A percentile compares a stretch with the other conserved stretches of the same genome.
Conservation (phyloP, 2,329 filamentous ascomycete genomes). For the Microcyclosporella mali region DNA sequence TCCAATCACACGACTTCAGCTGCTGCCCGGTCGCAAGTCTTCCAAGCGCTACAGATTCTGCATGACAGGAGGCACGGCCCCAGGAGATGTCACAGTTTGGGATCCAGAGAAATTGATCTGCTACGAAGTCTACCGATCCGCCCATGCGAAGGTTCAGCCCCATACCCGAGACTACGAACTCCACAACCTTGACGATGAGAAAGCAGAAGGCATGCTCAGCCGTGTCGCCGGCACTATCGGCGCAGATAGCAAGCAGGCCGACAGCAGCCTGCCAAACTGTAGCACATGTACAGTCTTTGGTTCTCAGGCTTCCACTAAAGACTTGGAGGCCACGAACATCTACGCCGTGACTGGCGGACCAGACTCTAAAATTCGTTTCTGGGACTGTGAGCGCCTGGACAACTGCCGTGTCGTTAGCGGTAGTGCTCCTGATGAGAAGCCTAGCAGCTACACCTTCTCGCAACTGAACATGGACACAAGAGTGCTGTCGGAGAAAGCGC, state of each 20-base stretch:
- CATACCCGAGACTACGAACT: slow-evolving; percentile 64
- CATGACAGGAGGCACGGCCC: slow-evolving; percentile 77
- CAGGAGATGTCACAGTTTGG: slow-evolving; percentile 90
- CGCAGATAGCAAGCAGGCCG: slow-evolving; percentile 27
- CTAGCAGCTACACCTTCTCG: slow-evolving; percentile 55
- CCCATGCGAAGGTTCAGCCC: slow-evolving; percentile 50
- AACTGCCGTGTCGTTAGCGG: slow-evolving; percentile 77
- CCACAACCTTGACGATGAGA: slow-evolving; percentile 86
- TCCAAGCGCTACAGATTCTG: slow-evolving; percentile 76
- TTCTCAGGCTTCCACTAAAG: slow-evolving; percentile 62
- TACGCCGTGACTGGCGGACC: slow-evolving; percentile 84
- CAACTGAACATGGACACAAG: slow-evolving; percentile 37
- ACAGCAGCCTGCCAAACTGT: slow-evolving; percentile 31
- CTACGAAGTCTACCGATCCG: slow-evolving; percentile 74
- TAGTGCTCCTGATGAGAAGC: slow-evolving; percentile 55
- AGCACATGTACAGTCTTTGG: slow-evolving; percentile 52
- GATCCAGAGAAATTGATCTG: slow-evolving; percentile 87
- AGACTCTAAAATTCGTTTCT: slow-evolving; percentile 87
- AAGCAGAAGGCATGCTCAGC: slow-evolving; percentile 75
- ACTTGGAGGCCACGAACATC: slow-evolving; percentile 65
- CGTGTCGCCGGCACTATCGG: slow-evolving; percentile 69
- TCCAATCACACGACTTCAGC: slow-evolving; percentile 68
- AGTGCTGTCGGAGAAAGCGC: slow-evolving; percentile 33
- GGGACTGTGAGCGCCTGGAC: slow-evolving; percentile 77
- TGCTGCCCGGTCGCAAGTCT: slow-evolving; percentile 56